Conservation (phyloP, 2,329 filamentous ascomycete genomes). For the Curvularia lunata region DNA sequence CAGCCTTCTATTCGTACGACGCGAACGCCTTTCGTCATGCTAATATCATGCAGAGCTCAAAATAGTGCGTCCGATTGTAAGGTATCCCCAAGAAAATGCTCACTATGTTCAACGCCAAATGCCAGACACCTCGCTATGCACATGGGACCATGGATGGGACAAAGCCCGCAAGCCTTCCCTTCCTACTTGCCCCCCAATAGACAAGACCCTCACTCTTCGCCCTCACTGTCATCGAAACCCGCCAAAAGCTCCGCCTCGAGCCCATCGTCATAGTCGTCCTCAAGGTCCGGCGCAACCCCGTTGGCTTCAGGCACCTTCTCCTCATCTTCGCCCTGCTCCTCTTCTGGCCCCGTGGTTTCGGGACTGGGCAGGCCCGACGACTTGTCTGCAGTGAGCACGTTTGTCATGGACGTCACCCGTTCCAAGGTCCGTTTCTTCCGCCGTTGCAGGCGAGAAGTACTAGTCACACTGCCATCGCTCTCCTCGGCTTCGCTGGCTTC, state of each 20-base stretch:
- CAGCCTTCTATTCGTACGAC: not conserved
- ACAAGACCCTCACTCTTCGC: slow-evolving; percentile 23
- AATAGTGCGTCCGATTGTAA: slow-evolving; percentile 1
- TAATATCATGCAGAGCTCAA: not conserved
- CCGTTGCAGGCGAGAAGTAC: slow-evolving; percentile 53
- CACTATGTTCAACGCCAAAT: slow-evolving; percentile 32
- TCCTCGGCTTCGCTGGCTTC: slow-evolving; percentile 50
- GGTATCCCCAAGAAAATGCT: slow-evolving; percentile 15
- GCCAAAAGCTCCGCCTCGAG: slow-evolving; percentile 54
- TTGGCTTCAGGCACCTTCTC: slow-evolving; percentile 48
- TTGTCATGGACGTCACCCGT: slow-evolving; percentile 56
- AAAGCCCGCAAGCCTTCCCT: slow-evolving; percentile 1
- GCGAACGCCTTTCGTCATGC: not conserved
- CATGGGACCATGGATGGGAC: slow-evolving; percentile 23
- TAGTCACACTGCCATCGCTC: slow-evolving; percentile 48
- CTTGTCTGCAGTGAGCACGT: slow-evolving; percentile 50
- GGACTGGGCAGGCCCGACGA: slow-evolving; percentile 51
- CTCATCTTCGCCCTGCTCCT: slow-evolving; percentile 52
- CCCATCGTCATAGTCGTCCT: slow-evolving; percentile 61
- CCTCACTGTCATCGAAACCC: slow-evolving; percentile 34
- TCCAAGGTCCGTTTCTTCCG: slow-evolving; percentile 57
- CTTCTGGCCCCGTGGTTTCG: slow-evolving; percentile 49
- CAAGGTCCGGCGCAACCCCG: slow-evolving; percentile 50
- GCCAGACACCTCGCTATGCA: slow-evolving; percentile 50
- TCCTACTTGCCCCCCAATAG: not conserved